phyloP scores from a whole-genome alignment of 371 early-diverging fungal species.

The Syncephalis fuscata region DNA sequence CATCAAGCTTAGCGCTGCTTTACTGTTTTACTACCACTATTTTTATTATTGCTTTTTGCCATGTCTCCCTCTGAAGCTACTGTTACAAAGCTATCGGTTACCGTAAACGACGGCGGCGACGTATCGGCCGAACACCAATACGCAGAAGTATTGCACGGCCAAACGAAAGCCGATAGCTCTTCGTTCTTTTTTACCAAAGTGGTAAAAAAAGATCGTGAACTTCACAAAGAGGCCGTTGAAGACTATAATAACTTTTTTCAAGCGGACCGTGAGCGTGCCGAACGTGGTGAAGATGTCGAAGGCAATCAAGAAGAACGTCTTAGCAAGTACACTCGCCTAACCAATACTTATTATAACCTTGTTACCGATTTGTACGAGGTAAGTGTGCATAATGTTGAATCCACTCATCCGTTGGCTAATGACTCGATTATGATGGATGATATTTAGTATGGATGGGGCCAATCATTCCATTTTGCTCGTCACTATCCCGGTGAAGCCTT shows the following conservation, averaged over 20 bases:
- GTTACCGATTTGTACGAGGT: slow-evolving; percentile 77
- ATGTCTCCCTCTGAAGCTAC: too few species aligned
- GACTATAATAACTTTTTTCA: slow-evolving; percentile 46
- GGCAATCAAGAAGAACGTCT: slow-evolving; percentile 19
- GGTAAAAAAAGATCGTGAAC: slow-evolving; percentile 30
- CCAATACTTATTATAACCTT: slow-evolving; percentile 67
- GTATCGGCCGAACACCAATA: too few species aligned
- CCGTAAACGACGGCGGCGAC: too few species aligned
- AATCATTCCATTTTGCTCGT: slow-evolving; percentile 80
- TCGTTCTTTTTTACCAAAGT: slow-evolving; percentile 22
- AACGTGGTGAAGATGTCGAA: slow-evolving; percentile 5
- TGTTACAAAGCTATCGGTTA: too few species aligned
- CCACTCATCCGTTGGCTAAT: not conserved
- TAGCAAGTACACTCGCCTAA: slow-evolving; percentile 44
- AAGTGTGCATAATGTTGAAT: slow-evolving; percentile 6
- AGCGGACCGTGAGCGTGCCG: slow-evolving; percentile 26
- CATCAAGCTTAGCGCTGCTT: too few species aligned
- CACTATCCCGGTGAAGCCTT: slow-evolving; percentile 62
- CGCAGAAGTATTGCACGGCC: too few species aligned
- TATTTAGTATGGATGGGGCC: slow-evolving; percentile 71
- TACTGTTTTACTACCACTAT: too few species aligned
- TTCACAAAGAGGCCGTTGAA: slow-evolving; percentile 29
- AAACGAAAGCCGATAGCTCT: too few species aligned
- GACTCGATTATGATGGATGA: not conserved
- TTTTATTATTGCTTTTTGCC: too few species aligned